Base-by-base conservation (phyloP, 83 land plant species). In the Larix sibirica region DNA sequence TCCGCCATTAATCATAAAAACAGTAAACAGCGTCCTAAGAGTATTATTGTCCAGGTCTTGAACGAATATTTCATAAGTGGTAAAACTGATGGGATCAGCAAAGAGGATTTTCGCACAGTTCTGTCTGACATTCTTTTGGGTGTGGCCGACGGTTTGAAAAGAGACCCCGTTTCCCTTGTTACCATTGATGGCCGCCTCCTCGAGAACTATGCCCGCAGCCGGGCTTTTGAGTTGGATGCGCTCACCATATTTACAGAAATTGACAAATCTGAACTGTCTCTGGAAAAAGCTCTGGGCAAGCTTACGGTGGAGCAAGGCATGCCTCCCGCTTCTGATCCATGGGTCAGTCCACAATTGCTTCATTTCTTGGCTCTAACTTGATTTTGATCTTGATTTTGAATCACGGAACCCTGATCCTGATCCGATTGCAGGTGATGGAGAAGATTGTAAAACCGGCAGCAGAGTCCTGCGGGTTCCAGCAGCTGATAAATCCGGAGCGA, bases 161-260 rank as follows among this genome's bases (percentile, higher is more conserved):
- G 94, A 79, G 90, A 90, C 14, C 92, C 94, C 2, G 71, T 90
- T 62, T 90, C 87, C 10, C 86, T 94, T 20, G 80, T 90, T 47
- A 85, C 91, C 6, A 84, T 94, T 0, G 96, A 94, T 83, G 96
- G 96, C 2, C 87, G 86, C 58, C 91, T 91, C 62, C 91, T 94
- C 4, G 23, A 10, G 3, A 88, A 91, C 58, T 94, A 89, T 71
- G 77, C 86, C 13, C 78, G 68, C 36, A 67, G 87, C 44, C 70
- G 87, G 0, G 75, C 79, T 28, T 94, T 88, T 76, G 88, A 88
- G 17, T 58, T 86, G 4, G 94, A 94, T 59, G 82, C 90, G 26
- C 40, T 87, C 1, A 79, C 90, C n/a, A 85, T 84, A 13, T 90
- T 83, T 58, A 83, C 84, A 0, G 20, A 75, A 38, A 68, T 84